Base-by-base conservation (phyloP, 2,329 filamentous ascomycete species). In the Cordyceps farinosa region DNA sequence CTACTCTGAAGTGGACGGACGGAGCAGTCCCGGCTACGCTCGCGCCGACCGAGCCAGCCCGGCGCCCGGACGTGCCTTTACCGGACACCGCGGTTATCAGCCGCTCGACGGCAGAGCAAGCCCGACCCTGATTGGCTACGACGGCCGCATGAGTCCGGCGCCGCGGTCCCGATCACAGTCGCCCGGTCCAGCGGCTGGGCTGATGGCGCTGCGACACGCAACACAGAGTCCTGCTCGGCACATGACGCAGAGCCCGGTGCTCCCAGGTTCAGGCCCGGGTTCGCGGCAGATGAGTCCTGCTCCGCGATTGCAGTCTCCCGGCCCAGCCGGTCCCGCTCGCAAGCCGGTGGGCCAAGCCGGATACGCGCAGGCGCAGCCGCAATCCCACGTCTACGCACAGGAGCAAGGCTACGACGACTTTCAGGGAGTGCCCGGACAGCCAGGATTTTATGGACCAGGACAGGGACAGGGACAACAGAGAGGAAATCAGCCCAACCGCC, bases 141-240 rank as follows among this genome's bases (percentile, higher is more conserved):
- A 56, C 15, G 48, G 54, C 9, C 61, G 54, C 4, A 53, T 63
- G 45, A 63, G 61, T 30, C 61, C 61, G 22, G 54, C 54, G 13
- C 38, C 61, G 15, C 32, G 40, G 9, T 53, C 55, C 2, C 61
- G 61, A 17, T 51, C 53, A 11, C 47, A 57, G 22, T 63, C 61
- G 11, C 61, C 61, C 5, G 61, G 61, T 22, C 61, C 61, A 5
- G 45, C 61, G 61, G 66, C 65, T 13, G 66, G 68, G 17, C 69
- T 69, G 3, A 66, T 68, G 68, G 63, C 56, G 42, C 36, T 61
- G 22, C 36, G 63, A 29, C 34, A 48, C 32, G 27, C 40, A 30
- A 38, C 40, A 5, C 66, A 67, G 47, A 88, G 88, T 70, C 86
- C 84, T 15, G 81, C 81, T 32, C 71, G 0, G 85, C 87, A 69